Conservation (phyloP, 202 grass and related monocot species). For the Setaria italica region DNA sequence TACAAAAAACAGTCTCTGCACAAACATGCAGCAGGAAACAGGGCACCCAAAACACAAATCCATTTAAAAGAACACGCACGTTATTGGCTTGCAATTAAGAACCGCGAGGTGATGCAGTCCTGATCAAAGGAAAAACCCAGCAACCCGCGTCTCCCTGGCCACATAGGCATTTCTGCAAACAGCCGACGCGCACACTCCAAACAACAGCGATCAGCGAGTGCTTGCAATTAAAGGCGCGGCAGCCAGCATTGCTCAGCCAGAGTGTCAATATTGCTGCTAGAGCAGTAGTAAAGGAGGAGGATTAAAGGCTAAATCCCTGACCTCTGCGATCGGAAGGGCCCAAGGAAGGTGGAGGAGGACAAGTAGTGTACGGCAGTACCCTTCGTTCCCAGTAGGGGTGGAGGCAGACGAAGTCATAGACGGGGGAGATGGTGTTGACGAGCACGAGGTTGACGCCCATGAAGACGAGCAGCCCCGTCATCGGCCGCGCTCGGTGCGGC, state of each 20-base stretch:
- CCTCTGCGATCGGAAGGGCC: not conserved
- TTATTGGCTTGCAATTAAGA: not conserved
- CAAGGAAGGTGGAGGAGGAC: not conserved
- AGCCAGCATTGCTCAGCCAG: not conserved
- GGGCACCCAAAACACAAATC: not conserved
- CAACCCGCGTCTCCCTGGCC: too few relatives aligned
- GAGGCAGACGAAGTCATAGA: conserved; percentile 93
- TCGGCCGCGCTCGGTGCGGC: conserved; percentile 77
- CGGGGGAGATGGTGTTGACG: conserved; percentile 71
- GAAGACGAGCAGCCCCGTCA: conserved; percentile 78
- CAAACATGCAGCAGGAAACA: not conserved
- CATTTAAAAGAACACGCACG: not conserved
- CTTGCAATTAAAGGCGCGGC: not conserved
- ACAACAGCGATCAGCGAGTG: not conserved
- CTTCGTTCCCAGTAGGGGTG: conserved; percentile 85
- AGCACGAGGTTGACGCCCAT: conserved; percentile 78
- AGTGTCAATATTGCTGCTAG: not conserved
- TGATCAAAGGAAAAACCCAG: not conserved
- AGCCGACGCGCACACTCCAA: not conserved
- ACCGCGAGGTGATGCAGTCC: not conserved
- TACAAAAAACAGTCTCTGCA: conserved; percentile 25
- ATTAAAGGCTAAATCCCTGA: not conserved
- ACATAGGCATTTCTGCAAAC: conserved; percentile 53
- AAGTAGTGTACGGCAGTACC: conserved; percentile 39
- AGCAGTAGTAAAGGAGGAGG: not conserved